phyloP scores from a whole-genome alignment of 164 flowering plant genomes.

The Berberis vulgaris region DNA sequence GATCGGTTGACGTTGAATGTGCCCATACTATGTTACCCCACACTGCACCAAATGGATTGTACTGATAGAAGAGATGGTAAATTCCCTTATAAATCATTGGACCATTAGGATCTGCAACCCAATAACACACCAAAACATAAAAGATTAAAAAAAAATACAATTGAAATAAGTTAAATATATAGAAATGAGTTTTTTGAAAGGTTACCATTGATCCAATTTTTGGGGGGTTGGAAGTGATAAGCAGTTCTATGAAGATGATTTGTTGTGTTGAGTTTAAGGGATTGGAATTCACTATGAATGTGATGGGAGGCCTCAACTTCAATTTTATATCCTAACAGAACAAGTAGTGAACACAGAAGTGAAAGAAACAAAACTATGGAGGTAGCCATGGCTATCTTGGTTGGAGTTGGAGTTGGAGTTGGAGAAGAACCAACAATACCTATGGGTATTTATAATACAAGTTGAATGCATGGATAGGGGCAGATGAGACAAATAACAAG shows the following conservation, averaged over 20 bases:
- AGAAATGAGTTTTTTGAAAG: neutral
- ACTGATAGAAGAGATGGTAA: too few relatives aligned
- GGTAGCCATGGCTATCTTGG: too few relatives aligned
- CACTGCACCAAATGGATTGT: conserved; percentile 18
- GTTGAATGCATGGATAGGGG: too few relatives aligned
- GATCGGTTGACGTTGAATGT: conserved; percentile 58
- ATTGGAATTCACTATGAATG: conserved; percentile 9
- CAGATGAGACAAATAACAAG: too few relatives aligned
- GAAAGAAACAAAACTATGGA: too few relatives aligned
- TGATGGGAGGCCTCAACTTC: conserved; percentile 15
- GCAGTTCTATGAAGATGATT: conserved; percentile 26
- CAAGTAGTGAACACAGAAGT: too few relatives aligned
- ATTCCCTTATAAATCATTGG: conserved; percentile 73
- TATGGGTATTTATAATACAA: too few relatives aligned
- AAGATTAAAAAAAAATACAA: neutral
- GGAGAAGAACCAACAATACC: too few relatives aligned
- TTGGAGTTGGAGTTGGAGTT: too few relatives aligned
- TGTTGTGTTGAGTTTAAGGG: conserved; percentile 1
- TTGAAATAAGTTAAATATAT: neutral
- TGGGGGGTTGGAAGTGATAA: conserved; percentile 39
- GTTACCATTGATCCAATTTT: conserved; percentile 45
- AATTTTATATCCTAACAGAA: neutral
- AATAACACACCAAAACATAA: neutral
- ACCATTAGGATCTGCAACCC: conserved; percentile 33
- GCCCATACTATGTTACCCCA: conserved; percentile 81